These are phyloP conservation scores for Gardenia jasminoides DNA, from an alignment of 257 asterid species.

Conservation along the genomic window DNA sequence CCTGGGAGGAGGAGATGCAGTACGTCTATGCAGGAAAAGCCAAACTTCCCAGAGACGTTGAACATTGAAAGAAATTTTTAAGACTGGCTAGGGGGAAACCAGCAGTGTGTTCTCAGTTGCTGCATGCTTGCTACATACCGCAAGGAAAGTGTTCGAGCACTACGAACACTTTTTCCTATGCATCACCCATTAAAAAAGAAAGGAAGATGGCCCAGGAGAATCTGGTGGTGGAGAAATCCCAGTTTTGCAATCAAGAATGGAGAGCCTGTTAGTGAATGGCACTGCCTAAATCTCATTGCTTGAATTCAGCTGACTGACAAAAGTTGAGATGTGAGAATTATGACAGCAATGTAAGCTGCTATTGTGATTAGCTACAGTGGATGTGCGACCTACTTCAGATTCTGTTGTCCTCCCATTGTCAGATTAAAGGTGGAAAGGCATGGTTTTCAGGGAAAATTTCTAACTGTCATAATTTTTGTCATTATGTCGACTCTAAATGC, in stretches of 20 bases:
- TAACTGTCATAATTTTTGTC: too few species aligned
- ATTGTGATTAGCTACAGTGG: neutral
- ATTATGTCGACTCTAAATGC: too few species aligned
- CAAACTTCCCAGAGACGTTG: constrained; percentile 59
- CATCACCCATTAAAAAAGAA: too few species aligned
- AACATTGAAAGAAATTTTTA: constrained; percentile 33
- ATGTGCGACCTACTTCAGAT: neutral
- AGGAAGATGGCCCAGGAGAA: neutral
- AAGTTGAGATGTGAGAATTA: neutral
- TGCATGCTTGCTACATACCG: too few species aligned
- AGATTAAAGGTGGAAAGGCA: too few species aligned
- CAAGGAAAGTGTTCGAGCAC: too few species aligned
- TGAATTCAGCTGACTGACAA: neutral
- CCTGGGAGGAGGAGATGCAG: constrained; percentile 89
- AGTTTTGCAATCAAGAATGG: neutral
- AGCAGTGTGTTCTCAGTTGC: too few species aligned
- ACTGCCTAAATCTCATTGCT: neutral
- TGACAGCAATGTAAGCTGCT: neutral
- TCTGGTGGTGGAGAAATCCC: neutral
- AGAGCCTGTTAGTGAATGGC: neutral
- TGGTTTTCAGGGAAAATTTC: too few species aligned
- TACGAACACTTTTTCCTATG: too few species aligned
- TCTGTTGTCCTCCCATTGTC: neutral
- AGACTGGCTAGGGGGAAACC: neutral
- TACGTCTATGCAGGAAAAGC: constrained; percentile 71